A percentile compares a stretch with the other conserved stretches of the same genome.
Evolutionary conservation across 2,329 filamentous ascomycete species (phyloP).

Genomic region (Amphichorda felina): DNA sequence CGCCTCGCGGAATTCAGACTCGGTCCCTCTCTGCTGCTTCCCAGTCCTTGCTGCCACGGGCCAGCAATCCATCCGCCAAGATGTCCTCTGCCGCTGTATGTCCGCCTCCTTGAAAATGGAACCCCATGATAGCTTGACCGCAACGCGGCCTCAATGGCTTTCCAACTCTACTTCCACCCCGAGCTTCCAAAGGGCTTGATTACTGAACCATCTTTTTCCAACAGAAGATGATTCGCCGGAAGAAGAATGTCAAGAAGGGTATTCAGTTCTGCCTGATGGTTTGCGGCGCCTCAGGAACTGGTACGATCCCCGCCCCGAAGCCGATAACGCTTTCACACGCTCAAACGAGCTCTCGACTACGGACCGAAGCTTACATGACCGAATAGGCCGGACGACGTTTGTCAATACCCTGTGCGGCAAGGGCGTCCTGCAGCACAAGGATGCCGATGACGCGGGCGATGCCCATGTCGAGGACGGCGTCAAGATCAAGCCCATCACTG

Average conservation of each 20-base stretch:
- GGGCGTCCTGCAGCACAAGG: constrained; percentile 81
- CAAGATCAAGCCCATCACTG: constrained; percentile 96
- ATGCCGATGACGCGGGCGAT: constrained; percentile 77
- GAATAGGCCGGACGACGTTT: constrained; percentile 85
- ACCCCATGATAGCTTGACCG: not conserved
- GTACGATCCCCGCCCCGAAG: constrained; percentile 39
- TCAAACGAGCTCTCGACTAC: not conserved
- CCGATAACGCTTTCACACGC: not conserved
- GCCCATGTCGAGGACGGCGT: constrained; percentile 94
- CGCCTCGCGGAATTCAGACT: not conserved
- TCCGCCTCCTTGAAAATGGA: constrained; percentile 6
- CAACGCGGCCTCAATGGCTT: not conserved
- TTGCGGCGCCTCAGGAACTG: constrained; percentile 96
- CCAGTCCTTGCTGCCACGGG: constrained; percentile 5
- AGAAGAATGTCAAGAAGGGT: constrained; percentile 99
- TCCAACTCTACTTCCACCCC: not conserved
- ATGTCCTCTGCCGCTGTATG: constrained; percentile 23
- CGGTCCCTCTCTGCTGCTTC: constrained; percentile 4
- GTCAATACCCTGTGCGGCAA: constrained; percentile 99
- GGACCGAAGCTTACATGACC: constrained; percentile 1
- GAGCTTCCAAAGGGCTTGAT: not conserved
- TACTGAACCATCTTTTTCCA: constrained; percentile 3
- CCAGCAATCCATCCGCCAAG: constrained; percentile 7
- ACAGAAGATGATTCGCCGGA: constrained; percentile 93
- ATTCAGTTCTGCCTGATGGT: constrained; percentile 99